A percentile compares a stretch with the other conserved stretches of the same genome.
phyloP scores from a whole-genome alignment of 78 protist genomes.

The Dictyostelium citrinum region DNA sequence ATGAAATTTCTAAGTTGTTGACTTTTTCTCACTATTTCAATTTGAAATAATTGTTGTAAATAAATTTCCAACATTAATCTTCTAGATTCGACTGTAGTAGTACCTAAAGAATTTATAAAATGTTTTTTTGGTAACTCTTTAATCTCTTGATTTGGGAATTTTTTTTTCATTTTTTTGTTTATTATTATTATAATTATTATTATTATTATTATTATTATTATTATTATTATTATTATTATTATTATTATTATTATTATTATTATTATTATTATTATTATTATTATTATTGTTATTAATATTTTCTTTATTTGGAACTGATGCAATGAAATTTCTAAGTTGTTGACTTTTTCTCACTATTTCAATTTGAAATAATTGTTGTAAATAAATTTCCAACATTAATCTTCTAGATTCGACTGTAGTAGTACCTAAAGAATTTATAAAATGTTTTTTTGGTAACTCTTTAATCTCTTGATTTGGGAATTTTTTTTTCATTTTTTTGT shows the following conservation, averaged over 20 bases:
- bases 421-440: constrained; percentile 16
- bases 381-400: constrained; percentile 53
- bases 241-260: no score
- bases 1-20: not conserved
- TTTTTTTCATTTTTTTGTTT: constrained; percentile 34
- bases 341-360: not conserved
- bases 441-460: constrained; percentile 72
- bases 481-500: constrained; percentile 48
- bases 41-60: constrained; percentile 50
- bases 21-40: not conserved
- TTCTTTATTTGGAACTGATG: not conserved
- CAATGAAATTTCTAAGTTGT: constrained; percentile 2
- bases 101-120: constrained; percentile 28
- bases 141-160: constrained; percentile 37
- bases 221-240: not conserved
- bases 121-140: constrained; percentile 72
- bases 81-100: constrained; percentile 33
- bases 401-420: constrained; percentile 46
- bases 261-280: no score
- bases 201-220: no score
- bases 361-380: constrained; percentile 51
- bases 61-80: constrained; percentile 61
- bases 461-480: constrained; percentile 33
- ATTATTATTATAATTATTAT: no score
- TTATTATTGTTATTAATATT: not conserved